These are phyloP conservation scores for Gracilaria vermiculophylla DNA, from an alignment of 23 red algal genomes.

Conservation along the genomic window DNA sequence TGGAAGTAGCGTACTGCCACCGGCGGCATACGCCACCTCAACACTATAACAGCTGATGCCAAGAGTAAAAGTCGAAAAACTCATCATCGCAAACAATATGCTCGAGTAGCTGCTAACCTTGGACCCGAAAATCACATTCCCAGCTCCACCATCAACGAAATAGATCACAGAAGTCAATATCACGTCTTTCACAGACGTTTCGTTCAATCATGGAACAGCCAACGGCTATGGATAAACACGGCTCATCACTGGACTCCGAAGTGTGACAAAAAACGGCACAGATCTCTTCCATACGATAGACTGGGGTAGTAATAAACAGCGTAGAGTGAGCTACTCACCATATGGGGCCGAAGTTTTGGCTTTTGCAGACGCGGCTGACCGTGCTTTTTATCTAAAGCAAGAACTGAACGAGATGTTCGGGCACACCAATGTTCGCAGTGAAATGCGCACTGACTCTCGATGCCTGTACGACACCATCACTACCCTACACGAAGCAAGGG, in stretches of 20 bases:
- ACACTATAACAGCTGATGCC: neutral
- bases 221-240: neutral
- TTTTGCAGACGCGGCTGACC: neutral
- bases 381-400: neutral
- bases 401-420: neutral
- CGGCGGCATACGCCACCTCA: neutral
- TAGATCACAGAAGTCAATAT: neutral
- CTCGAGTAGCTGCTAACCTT: neutral
- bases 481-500: conserved; percentile 1
- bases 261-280: neutral
- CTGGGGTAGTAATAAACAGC: neutral
- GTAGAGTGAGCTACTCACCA: neutral
- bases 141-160: neutral
- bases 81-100: conserved; percentile 1
- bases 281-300: neutral
- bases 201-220: neutral
- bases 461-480: neutral
- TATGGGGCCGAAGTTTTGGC: conserved; percentile 3
- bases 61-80: neutral
- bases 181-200: neutral
- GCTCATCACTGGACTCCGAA: neutral
- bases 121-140: neutral
- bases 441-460: neutral
- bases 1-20: neutral
- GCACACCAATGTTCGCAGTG: neutral